Conservation (phyloP, 495 filamentous ascomycete species). For the Aspergillus coremiiformis region DNA sequence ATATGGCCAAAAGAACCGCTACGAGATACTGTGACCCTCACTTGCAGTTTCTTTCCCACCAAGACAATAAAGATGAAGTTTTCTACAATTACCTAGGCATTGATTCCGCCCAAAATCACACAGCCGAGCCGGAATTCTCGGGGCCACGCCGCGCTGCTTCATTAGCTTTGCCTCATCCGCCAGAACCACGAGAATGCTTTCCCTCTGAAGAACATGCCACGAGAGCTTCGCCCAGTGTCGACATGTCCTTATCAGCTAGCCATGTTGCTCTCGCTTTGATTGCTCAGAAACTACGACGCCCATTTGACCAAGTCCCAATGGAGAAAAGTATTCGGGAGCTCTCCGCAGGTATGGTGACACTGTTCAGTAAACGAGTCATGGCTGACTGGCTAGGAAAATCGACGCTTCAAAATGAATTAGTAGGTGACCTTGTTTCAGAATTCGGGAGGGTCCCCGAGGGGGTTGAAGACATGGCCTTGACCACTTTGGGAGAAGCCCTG, state of each 20-base stretch:
- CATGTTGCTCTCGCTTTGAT: constrained; percentile 17
- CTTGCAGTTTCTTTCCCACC: constrained; percentile 13
- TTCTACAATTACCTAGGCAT: constrained; percentile 6
- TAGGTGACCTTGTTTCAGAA: constrained; percentile 91
- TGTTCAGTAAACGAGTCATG: not conserved
- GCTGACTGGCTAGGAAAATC: constrained; percentile 64
- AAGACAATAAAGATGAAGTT: constrained; percentile 9
- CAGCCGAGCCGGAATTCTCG: not conserved
- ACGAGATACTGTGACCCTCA: constrained; percentile 87
- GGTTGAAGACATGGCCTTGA: constrained; percentile 89
- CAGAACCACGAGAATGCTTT: not conserved
- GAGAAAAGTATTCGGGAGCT: constrained; percentile 19
- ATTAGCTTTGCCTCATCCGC: not conserved
- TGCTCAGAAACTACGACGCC: constrained; percentile 19
- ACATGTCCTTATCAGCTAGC: constrained; percentile 8
- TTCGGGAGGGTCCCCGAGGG: constrained; percentile 97
- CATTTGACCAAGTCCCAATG: constrained; percentile 16
- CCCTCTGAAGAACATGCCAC: not conserved
- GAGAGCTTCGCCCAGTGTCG: constrained; percentile 3
- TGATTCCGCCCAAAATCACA: not conserved
- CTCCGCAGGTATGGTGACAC: constrained; percentile 12
- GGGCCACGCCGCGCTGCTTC: not conserved
- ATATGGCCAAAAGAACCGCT: constrained; percentile 92
- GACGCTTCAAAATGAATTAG: constrained; percentile 90
- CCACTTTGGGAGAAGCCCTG: constrained; percentile 87